Percentiles rank a stretch among this genome's conserved stretches.
These are phyloP conservation scores for Yarrowia galli DNA, from an alignment of 1,139 yeast species.

Conservation along the genomic window DNA sequence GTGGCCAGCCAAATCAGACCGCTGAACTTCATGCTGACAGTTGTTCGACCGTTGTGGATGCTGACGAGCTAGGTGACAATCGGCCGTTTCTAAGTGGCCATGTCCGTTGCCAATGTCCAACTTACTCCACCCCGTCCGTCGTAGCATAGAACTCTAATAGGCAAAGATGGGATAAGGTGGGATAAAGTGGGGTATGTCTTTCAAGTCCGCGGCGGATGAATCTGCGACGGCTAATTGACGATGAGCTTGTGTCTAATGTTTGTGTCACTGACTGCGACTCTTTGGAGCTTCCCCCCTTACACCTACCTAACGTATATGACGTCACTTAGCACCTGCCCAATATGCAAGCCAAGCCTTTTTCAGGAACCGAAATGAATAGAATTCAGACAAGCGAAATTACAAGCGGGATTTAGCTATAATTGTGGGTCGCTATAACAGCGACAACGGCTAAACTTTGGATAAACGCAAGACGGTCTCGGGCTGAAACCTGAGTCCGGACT, in stretches of 20 bases:
- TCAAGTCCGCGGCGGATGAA: background rate
- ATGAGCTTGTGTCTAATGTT: background rate
- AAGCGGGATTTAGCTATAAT: conserved; percentile 14
- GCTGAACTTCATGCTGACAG: conserved; percentile 2
- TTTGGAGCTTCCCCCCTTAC: background rate
- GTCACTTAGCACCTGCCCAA: background rate
- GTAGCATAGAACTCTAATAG: background rate
- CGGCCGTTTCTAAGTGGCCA: conserved; percentile 12
- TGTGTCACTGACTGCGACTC: background rate
- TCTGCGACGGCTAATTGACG: background rate
- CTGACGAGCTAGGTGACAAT: conserved; percentile 5
- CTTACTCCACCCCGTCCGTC: conserved; percentile 16
- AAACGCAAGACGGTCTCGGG: too few species aligned
- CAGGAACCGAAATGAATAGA: conserved; percentile 9
- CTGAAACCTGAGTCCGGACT: too few species aligned
- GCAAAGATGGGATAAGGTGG: background rate
- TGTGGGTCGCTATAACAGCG: background rate
- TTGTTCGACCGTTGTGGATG: background rate
- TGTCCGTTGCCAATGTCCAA: background rate
- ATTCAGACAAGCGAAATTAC: background rate
- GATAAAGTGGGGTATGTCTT: background rate
- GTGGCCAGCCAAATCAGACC: background rate
- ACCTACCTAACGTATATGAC: background rate
- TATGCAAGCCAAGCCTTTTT: conserved; percentile 34
- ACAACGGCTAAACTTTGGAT: background rate